Base-by-base conservation (phyloP, 352 stramenopile genomes). In the Pythium volutum region DNA sequence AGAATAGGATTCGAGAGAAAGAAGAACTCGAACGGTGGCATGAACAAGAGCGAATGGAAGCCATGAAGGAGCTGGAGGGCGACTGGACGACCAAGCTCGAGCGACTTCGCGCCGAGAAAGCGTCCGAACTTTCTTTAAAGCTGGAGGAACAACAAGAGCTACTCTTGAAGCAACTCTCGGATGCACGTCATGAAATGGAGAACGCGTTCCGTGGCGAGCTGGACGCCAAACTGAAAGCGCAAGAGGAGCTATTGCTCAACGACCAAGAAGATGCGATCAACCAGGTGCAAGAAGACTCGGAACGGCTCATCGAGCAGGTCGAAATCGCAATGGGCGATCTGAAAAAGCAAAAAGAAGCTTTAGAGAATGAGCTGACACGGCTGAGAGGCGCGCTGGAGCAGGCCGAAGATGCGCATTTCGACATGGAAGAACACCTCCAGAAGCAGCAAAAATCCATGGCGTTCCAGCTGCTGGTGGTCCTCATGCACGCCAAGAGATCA, bases 281-380 rank as follows among this genome's bases (percentile, higher is more conserved):
- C 6, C 78, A 90, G 36, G 84, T 90, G 12, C 84, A 93, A 48
- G 81, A 91, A 55, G 84, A 93, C 49, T 89, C 81, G 7, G 84
- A 93, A 58, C 77, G 76, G 34, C 69, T 93, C 31, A 89, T 93
- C 39, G 79, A 88, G 31, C 78, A 91, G 55, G 84, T 93, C 4
- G 84, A 93, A 64, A 36, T 64, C 5, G 84, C 84, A 0, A 91
- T 93, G 81, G 49, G 20, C 0, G 75, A 91, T 56, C 43, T 93
- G 1, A 91, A 90, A 54, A 76, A 70, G 5, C 78, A 93, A 41
- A 93, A 93, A 63, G 79, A 91, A 45, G 74, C 71, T 9, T 60
- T 88, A 0, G 84, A 93, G 48, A 64, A 62, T 4, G 84, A 93
- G 43, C 62, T 93, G 7, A 58, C 53, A 22, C 55, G 67, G 18